Conservation (phyloP, 164 flowering plant species). For the Litsea cubeba region DNA sequence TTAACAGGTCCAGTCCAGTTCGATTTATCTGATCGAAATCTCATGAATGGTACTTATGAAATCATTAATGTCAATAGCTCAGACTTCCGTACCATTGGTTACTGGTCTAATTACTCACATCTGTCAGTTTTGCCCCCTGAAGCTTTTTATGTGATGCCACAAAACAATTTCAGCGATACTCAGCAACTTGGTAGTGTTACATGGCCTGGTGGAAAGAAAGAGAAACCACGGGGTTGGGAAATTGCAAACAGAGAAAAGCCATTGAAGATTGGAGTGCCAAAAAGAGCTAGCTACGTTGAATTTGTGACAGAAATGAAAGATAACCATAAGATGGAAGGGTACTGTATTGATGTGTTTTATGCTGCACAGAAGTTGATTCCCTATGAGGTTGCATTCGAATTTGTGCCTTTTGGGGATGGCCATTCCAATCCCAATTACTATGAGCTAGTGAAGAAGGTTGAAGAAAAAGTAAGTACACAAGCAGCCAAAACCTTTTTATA, state of each 20-base stretch:
- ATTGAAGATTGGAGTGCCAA: conserved; percentile 57
- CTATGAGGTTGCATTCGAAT: conserved; percentile 49
- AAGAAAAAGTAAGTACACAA: conserved; percentile 40
- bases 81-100: conserved; percentile 40
- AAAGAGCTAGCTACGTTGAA: conserved; percentile 47
- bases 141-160: conserved; percentile 8
- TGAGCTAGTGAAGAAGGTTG: conserved; percentile 48
- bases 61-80: conserved; percentile 37
- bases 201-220: conserved; percentile 59
- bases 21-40: conserved; percentile 32
- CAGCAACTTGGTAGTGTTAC: conserved; percentile 38
- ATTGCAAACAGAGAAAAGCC: conserved; percentile 42
- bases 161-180: conserved; percentile 6
- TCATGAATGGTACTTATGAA: conserved; percentile 36
- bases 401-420: conserved; percentile 62
- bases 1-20: conserved; percentile 50
- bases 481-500: neutral
- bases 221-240: conserved; percentile 74
- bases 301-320: conserved; percentile 36
- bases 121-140: conserved; percentile 46
- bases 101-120: conserved; percentile 53
- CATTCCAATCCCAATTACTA: conserved; percentile 50
- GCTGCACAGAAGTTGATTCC: conserved; percentile 51
- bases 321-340: conserved; percentile 43
- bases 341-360: conserved; percentile 67